phyloP scores from a whole-genome alignment of 441 rosid genomes.

The Euphorbia celastroides region DNA sequence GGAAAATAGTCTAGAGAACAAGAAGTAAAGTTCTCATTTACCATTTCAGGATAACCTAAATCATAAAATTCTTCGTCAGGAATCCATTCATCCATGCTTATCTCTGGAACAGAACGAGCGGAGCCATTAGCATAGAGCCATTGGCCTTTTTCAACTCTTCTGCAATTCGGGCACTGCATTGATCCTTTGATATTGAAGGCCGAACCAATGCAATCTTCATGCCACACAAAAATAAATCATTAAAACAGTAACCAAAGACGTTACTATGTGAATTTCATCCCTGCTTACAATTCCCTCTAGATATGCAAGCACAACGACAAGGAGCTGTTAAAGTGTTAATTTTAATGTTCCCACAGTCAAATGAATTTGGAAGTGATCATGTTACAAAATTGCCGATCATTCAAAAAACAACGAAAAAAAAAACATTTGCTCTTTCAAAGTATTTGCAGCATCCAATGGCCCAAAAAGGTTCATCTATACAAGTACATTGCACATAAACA shows the following conservation, averaged over 20 bases:
- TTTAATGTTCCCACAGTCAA: background rate
- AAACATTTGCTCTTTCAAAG: background rate
- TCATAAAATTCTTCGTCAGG: constrained; percentile 66
- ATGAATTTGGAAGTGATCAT: background rate
- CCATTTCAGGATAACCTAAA: constrained; percentile 65
- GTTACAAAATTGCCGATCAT: no score
- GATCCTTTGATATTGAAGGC: constrained; percentile 84
- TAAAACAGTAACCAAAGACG: background rate
- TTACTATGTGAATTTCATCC: background rate
- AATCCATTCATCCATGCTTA: constrained; percentile 64
- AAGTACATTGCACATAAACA: background rate
- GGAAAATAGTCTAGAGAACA: background rate
- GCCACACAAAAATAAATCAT: background rate
- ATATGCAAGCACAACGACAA: background rate
- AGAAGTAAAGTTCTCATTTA: constrained; percentile 18
- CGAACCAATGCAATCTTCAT: constrained; percentile 88
- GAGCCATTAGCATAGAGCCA: constrained; percentile 83
- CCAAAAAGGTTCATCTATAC: background rate
- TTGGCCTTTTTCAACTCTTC: constrained; percentile 79
- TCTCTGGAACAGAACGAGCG: constrained; percentile 49
- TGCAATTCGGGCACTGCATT: constrained; percentile 98
- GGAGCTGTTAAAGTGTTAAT: background rate
- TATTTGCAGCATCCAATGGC: background rate
- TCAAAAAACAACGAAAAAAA: background rate
- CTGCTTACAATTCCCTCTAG: background rate